Conservation (phyloP, 2,329 filamentous ascomycete species). For the Rhynchosporium graminicola region DNA sequence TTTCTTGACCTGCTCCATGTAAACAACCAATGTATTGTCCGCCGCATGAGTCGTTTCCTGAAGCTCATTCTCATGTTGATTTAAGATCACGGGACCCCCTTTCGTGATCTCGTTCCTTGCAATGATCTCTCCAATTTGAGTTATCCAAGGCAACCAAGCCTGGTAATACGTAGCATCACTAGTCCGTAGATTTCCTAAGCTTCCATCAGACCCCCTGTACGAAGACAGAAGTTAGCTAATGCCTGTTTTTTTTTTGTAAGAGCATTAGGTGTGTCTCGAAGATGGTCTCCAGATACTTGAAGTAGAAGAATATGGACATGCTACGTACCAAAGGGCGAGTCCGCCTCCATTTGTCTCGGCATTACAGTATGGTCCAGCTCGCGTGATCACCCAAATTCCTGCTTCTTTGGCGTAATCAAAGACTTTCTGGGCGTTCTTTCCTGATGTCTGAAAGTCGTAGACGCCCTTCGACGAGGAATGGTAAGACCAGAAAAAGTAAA, state of each 20-base stretch:
- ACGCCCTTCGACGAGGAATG: constrained; percentile 47
- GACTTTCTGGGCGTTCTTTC: constrained; percentile 52
- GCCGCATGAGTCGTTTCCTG: constrained; percentile 47
- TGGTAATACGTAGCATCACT: constrained; percentile 47
- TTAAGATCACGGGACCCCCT: constrained; percentile 52
- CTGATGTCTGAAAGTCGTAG: constrained; percentile 53
- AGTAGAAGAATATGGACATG: too few species aligned
- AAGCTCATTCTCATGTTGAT: constrained; percentile 56
- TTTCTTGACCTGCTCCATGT: constrained; percentile 53
- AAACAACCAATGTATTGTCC: constrained; percentile 49
- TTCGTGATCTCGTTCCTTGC: constrained; percentile 52
- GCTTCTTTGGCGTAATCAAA: constrained; percentile 53
- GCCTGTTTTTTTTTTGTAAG: too few species aligned
- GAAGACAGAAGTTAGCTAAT: too few species aligned
- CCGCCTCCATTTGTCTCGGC: constrained; percentile 53
- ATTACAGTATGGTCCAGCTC: constrained; percentile 54
- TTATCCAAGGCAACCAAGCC: constrained; percentile 51
- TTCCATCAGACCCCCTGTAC: constrained; percentile 46
- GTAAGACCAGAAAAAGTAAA: constrained; percentile 55
- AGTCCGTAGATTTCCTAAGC: constrained; percentile 47
- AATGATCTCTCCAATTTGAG: constrained; percentile 49
- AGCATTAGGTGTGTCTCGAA: too few species aligned
- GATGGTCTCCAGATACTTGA: too few species aligned
- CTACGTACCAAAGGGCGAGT: constrained; percentile 43
- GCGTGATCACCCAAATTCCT: constrained; percentile 52